Evolutionary conservation across 1,284 basidiomycete genomes (phyloP).

Genomic region (Tetrapyrgos nigripes): DNA sequence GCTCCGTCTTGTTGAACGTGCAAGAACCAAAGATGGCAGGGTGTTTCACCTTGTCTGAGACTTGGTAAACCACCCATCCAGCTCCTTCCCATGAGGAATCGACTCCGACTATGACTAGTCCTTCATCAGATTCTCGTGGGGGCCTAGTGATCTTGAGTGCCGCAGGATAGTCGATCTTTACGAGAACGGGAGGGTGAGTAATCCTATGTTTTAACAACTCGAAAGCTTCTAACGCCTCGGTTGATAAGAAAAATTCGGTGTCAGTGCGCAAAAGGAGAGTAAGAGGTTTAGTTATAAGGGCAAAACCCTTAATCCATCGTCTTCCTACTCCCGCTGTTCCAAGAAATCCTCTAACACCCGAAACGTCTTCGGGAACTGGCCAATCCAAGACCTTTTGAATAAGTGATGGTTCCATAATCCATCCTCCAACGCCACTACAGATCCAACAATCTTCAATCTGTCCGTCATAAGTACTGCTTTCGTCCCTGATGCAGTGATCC

Average conservation of each 20-base stretch:
- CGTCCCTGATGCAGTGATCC: conserved; percentile 35
- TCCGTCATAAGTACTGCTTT: conserved; percentile 31
- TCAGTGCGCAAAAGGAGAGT: conserved; percentile 24
- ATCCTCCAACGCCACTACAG: conserved; percentile 33
- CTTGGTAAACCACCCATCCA: conserved; percentile 40
- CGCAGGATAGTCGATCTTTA: conserved; percentile 33
- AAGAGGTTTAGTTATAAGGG: conserved; percentile 35
- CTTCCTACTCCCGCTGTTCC: conserved; percentile 34
- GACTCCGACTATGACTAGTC: conserved; percentile 36
- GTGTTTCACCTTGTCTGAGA: conserved; percentile 21
- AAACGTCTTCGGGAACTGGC: conserved; percentile 28
- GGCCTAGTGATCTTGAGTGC: conserved; percentile 18
- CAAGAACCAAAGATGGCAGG: conserved; percentile 38
- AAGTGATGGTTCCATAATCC: conserved; percentile 31
- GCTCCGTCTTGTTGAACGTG: conserved; percentile 38
- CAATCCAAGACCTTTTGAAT: conserved; percentile 37
- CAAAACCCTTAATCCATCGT: conserved; percentile 39
- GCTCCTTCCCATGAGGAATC: conserved; percentile 37
- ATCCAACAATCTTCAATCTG: conserved; percentile 32
- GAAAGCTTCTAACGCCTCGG: conserved; percentile 27
- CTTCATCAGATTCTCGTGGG: conserved; percentile 22
- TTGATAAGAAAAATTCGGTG: conserved; percentile 24
- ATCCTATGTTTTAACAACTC: conserved; percentile 32
- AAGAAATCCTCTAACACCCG: conserved; percentile 41
- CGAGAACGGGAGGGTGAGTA: conserved; percentile 30